These are phyloP conservation scores for Pythium folliculosum DNA, from an alignment of 352 stramenopile species.

Conservation along the genomic window DNA sequence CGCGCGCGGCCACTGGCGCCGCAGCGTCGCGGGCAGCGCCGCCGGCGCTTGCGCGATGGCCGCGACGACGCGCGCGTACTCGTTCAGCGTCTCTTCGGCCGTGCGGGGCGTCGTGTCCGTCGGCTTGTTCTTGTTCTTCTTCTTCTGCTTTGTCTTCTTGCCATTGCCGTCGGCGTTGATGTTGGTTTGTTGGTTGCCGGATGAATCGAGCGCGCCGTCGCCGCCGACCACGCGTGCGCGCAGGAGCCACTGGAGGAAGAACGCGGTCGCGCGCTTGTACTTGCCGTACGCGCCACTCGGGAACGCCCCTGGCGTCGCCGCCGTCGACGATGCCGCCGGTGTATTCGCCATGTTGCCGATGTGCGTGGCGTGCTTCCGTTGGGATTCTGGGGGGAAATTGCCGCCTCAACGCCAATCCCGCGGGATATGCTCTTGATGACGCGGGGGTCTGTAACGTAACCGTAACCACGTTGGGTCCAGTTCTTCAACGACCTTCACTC, in stretches of 20 bases:
- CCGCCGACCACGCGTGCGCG: conserved; percentile 1
- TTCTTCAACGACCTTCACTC: too few relatives aligned
- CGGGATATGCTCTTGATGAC: too few relatives aligned
- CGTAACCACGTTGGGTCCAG: too few relatives aligned
- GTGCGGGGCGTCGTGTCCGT: too few relatives aligned
- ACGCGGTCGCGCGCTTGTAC: conserved; percentile 3
- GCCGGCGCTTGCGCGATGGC: conserved; percentile 5
- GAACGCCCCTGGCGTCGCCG: not conserved
- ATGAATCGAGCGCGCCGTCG: conserved; percentile 14
- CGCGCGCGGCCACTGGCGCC: not conserved
- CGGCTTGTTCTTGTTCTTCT: not conserved
- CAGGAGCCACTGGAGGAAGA: not conserved
- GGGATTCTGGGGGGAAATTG: too few relatives aligned
- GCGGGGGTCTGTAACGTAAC: too few relatives aligned
- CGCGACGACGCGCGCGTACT: conserved; percentile 8
- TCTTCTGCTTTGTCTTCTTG: not conserved
- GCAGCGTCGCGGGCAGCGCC: conserved; percentile 6
- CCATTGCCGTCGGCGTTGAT: not conserved
- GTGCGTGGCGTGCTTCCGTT: too few relatives aligned
- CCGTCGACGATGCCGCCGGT: too few relatives aligned
- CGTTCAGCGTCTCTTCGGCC: not conserved
- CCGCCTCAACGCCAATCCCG: too few relatives aligned
- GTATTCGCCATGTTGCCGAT: too few relatives aligned
- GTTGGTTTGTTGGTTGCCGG: not conserved
- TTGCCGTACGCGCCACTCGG: not conserved